Base-by-base conservation (phyloP, 805 yeast species). In the Alloascoidea hylecoeti region DNA sequence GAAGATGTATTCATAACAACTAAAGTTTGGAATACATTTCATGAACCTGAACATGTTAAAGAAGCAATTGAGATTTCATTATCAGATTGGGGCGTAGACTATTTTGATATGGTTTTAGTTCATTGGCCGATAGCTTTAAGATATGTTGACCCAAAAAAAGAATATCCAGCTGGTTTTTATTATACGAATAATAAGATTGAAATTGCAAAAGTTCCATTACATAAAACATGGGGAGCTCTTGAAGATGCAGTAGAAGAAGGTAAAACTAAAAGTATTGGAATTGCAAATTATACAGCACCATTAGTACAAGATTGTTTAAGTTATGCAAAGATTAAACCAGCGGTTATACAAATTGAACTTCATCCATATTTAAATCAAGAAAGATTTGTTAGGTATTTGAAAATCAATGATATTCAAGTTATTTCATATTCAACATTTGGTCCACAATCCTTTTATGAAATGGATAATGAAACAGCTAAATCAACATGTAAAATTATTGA, bases 21-120 rank as follows among this genome's bases (percentile, higher is more conserved):
- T 41, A 85, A 85, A 64, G 66, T 85, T 48, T 85, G 96, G 96
- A 85, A 85, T 68, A 70, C 64, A 48, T 84, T 55, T 70, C 96
- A 85, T 60, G 44, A 49, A 16, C 70, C 69, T 3, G 66, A 51
- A 30, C 72, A 76, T 49, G 95, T 80, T 43, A 72, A 68, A 50
- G 55, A 49, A 23, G 78, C 75, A 2, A 53, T 77, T 28, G 64
- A 70, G 18, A 57, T 47, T 23, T 71, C 80, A 9, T 63, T 78
- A 46, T 46, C 56, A 42, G 64, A 62, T 41, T 61, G 78, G 42
- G 66, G 65, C 3, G 50, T 74, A 40, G 80, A 74, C 38, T 78
- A 78, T 46, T 70, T 78, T 37, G 85, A 78, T 48, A 59, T 78
- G 39, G 75, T 71, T 52, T 60, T 78, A 49, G 68, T 75, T 49